Evolutionary conservation across 2,329 filamentous ascomycete genomes (phyloP), one percentile per base, ranked within the genome.

Genomic region (Raffaelea ambrosiae): DNA sequence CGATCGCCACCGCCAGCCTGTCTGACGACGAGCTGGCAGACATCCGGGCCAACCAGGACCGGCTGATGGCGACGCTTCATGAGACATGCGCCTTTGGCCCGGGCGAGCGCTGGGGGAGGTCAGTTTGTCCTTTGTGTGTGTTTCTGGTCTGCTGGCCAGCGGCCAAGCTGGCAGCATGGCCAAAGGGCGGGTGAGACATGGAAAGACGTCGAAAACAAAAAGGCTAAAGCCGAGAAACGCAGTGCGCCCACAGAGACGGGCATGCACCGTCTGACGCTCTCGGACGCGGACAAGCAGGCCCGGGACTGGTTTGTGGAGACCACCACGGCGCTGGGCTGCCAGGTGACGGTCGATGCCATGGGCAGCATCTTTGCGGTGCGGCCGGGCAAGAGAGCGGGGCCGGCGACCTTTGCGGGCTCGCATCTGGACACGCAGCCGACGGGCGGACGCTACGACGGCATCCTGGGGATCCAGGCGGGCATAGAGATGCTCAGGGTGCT

Each of bases 281-380:
- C 81, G 2, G 79, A 89, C 55, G 69, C 79, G 2, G 87, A 91
- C 60, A 86, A 83, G 59, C 65, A 77, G 56, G 85, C 76, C 11
- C 77, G 87, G 36, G 80, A 86, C 61, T 91, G 86, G 86, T 89
- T 91, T 54, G 73, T 81, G 0, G 61, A 80, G 18, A 81, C 79
- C 0, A 79, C 77, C 1, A 64, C 77, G 56, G 66, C 66, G 0
- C 66, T 90, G 0, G 83, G 81, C 9, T 91, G 86, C 61, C 70
- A 72, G 3, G 71, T 85, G 5, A 81, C 74, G 0, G 63, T 88
- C 1, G 87, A 93, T 59, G 70, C 77, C 20, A 89, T 91, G 78
- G 86, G 86, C n/a, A 91, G 91, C 54, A 85, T 84, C 48, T 91
- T 91, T 60, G 86, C 86, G 1, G 70, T 87, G 3, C 74, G 83